Base-by-base conservation (phyloP, 2,329 filamentous ascomycete genomes). In the Aureobasidium sp. region DNA sequence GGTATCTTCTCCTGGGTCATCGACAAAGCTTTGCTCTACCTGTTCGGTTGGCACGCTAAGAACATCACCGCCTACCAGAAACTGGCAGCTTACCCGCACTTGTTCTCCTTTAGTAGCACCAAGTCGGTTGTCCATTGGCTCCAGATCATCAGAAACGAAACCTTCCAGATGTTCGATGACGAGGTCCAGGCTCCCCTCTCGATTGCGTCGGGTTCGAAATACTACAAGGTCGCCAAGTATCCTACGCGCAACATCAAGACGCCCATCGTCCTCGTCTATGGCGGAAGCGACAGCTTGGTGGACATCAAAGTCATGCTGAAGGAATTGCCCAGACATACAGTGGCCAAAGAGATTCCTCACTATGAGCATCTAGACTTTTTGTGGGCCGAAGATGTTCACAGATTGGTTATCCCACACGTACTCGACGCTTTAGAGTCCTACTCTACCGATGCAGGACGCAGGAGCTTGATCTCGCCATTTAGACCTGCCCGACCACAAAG, bases 71-170 rank as follows among this genome's bases (percentile, higher is more conserved):
- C 85, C 0, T 87, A 88, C 62, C 94, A 99, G 75, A 99, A 99
- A 72, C 84, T 99, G 20, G 94, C 94, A 2, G 91, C 91, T 1
- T 99, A 99, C 72, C 88, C 93, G 11, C 94, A 99, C 77, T 79
- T 99, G 0, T 99, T 96, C 78, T 97, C 92, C 0, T 97, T 93
- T 73, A 97, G 93, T 0, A 96, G 90, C 73, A 96, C 91, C 62
- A 99, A 99, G 76, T 92, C 88, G 22, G 91, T 99, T 9, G 94
- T 99, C 0, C 94, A 99, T 73, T 99, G 94, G 94, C 99, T 99
- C 74, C 94, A 99, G 73, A 97, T 99, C 72, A 99, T 99, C 69
- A 88, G 94, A 66, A 97, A 93, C 70, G 90, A 91, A 69, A 91
- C 86, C 29, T 97, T 99, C 74, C 94, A 99, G 75, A 97, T 99